These are phyloP conservation scores for Pulicaria dysenterica DNA, from an alignment of 129 eudicot species.

Conservation along the genomic window DNA sequence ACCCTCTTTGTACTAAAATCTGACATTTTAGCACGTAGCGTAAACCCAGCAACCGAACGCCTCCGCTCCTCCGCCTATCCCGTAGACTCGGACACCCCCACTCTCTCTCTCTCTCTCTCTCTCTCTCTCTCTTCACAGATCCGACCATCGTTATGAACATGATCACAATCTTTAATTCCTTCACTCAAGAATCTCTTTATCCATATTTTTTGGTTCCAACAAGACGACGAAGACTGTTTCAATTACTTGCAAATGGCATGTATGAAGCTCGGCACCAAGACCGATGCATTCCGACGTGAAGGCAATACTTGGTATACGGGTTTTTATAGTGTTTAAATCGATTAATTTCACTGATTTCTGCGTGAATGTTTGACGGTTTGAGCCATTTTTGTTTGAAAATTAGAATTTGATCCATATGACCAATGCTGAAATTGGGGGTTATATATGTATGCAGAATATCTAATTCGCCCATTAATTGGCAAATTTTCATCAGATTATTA, in stretches of 20 bases:
- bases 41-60: slow-evolving; percentile 26
- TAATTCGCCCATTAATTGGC: no score
- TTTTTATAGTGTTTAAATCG: not conserved
- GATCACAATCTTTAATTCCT: slow-evolving; percentile 16
- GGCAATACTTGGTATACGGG: slow-evolving; percentile 49
- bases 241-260: slow-evolving; percentile 41
- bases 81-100: slow-evolving; percentile 40
- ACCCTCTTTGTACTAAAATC: not conserved
- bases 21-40: not conserved
- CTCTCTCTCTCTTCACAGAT: not conserved
- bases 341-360: not conserved
- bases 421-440: not conserved
- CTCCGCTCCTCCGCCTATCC: slow-evolving; percentile 20
- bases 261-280: slow-evolving; percentile 63
- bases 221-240: slow-evolving; percentile 4
- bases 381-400: not conserved
- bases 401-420: not conserved
- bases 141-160: not conserved
- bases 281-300: slow-evolving; percentile 60
- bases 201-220: slow-evolving; percentile 8
- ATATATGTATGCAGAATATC: no score
- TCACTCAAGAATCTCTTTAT: not conserved
- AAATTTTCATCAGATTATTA: not conserved
- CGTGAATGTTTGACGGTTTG: slow-evolving; percentile 15
- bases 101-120: no score